Conservation (phyloP, 768 basidiomycete genomes). For the Amanita jacksonii region DNA sequence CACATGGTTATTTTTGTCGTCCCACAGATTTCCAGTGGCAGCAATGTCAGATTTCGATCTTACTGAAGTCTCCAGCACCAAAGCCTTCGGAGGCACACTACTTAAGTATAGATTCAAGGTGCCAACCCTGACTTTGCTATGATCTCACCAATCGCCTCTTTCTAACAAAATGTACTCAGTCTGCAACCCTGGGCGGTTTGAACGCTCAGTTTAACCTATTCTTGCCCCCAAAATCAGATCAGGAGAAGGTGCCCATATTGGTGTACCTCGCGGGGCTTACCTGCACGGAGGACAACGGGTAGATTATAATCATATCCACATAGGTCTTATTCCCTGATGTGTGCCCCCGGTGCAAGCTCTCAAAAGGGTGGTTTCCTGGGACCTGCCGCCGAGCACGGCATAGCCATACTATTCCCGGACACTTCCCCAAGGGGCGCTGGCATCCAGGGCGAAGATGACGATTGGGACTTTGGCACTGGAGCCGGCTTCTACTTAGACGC, state of each 20-base stretch:
- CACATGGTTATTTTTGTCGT: no score
- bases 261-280: slow-evolving; percentile 85
- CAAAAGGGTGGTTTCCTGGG: slow-evolving; percentile 91
- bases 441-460: slow-evolving; percentile 66
- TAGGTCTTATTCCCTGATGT: neutral
- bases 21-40: no score
- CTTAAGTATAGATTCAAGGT: slow-evolving; percentile 84
- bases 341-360: slow-evolving; percentile 37
- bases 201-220: slow-evolving; percentile 83
- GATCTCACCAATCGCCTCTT: neutral
- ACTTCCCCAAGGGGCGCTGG: slow-evolving; percentile 92
- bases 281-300: slow-evolving; percentile 94
- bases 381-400: slow-evolving; percentile 76
- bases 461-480: slow-evolving; percentile 91
- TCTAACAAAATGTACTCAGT: slow-evolving; percentile 36
- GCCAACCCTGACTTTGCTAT: no score
- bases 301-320: slow-evolving; percentile 13
- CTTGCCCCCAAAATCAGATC: slow-evolving; percentile 52
- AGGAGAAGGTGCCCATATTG: slow-evolving; percentile 51
- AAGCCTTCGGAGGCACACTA: slow-evolving; percentile 71
- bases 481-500: slow-evolving; percentile 97
- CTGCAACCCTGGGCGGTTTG: slow-evolving; percentile 57
- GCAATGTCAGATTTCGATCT: slow-evolving; percentile 24
- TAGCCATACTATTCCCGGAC: slow-evolving; percentile 92
- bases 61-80: slow-evolving; percentile 66